Conservation (phyloP, 495 filamentous ascomycete genomes). For the Xylaria flabelliformis region DNA sequence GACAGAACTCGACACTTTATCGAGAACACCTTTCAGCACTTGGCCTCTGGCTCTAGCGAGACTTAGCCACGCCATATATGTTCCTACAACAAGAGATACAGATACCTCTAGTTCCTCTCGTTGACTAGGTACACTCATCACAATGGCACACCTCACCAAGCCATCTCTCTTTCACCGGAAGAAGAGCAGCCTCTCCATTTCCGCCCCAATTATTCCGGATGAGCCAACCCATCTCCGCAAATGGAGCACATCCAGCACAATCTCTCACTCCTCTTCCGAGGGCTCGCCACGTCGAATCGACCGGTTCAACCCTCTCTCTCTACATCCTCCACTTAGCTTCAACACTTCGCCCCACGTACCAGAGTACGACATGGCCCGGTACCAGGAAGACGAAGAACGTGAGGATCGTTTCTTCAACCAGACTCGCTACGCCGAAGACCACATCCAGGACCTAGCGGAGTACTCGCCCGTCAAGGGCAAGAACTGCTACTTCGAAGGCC, state of each 20-base stretch:
- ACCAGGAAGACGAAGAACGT: constrained; percentile 35
- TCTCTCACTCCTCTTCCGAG: constrained; percentile 30
- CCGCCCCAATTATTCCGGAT: constrained; percentile 13
- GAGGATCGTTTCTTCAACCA: constrained; percentile 37
- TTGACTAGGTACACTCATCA: constrained; percentile 3
- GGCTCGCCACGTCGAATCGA: constrained; percentile 23
- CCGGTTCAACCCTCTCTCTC: constrained; percentile 36
- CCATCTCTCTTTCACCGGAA: constrained; percentile 39
- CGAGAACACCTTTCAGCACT: background rate
- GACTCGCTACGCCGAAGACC: constrained; percentile 30
- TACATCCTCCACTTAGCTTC: constrained; percentile 41
- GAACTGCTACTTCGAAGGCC: constrained; percentile 33
- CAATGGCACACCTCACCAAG: constrained; percentile 32
- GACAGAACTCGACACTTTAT: background rate
- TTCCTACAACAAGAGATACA: constrained; percentile 10
- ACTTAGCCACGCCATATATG: constrained; percentile 24
- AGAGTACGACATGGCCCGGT: constrained; percentile 32
- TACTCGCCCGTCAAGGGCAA: constrained; percentile 35
- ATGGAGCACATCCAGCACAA: constrained; percentile 39
- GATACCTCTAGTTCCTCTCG: constrained; percentile 9
- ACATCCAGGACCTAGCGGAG: constrained; percentile 32
- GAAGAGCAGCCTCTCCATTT: constrained; percentile 28
- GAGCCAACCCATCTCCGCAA: constrained; percentile 32
- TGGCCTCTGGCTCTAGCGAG: constrained; percentile 24
- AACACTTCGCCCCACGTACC: constrained; percentile 39